These are phyloP conservation scores for Axilococcus clingmanii DNA, from an alignment of 139 green algal species.

Conservation along the genomic window DNA sequence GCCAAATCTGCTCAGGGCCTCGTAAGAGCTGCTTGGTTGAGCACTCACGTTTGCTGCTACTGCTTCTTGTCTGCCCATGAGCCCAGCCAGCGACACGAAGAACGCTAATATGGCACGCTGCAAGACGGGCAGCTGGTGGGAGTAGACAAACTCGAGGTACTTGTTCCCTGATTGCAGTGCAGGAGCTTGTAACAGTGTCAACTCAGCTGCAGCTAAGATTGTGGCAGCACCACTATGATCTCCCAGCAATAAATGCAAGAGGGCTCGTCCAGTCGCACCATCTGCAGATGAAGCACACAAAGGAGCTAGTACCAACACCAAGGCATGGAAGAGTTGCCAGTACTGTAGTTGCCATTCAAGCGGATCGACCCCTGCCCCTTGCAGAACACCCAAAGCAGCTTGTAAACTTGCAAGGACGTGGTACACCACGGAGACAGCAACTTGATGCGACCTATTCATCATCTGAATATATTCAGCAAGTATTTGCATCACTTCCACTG, in stretches of 20 bases:
- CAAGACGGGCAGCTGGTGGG: neutral
- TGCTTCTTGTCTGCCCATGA: constrained; percentile 18
- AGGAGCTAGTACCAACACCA: constrained; percentile 7
- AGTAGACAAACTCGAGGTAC: neutral
- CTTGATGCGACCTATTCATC: too few relatives aligned
- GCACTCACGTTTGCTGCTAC: neutral
- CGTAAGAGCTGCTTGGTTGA: too few relatives aligned
- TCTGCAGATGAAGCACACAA: constrained; percentile 6
- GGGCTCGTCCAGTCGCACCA: constrained; percentile 5
- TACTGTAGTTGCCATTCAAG: neutral
- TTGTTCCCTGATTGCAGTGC: too few relatives aligned
- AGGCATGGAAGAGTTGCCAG: constrained; percentile 15
- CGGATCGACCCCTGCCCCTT: neutral
- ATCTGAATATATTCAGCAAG: constrained; percentile 16
- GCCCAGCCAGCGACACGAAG: constrained; percentile 12
- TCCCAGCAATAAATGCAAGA: constrained; percentile 10
- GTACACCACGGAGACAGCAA: too few relatives aligned
- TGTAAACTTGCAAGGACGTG: too few relatives aligned
- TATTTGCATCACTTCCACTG: neutral
- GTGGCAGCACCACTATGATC: constrained; percentile 9
- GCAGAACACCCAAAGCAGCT: constrained; percentile 12
- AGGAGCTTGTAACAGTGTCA: constrained; percentile 18
- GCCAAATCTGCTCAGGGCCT: too few relatives aligned
- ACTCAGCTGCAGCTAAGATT: constrained; percentile 1
- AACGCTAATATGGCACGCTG: constrained; percentile 20